These are phyloP conservation scores for Peterozyma xylosa DNA, from an alignment of 805 yeast genomes.

Conservation along the genomic window DNA sequence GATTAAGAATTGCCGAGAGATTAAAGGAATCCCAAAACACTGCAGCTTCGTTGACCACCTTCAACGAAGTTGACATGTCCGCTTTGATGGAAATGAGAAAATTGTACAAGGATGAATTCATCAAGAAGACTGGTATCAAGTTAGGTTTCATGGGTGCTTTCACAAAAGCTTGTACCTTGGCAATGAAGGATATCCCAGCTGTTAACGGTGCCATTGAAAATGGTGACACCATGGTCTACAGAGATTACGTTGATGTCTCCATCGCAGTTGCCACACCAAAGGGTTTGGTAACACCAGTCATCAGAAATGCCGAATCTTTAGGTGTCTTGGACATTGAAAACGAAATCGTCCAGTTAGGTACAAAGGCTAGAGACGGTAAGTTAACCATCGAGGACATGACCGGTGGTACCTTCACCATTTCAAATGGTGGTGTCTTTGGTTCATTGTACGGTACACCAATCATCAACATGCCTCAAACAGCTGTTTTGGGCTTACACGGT, in stretches of 20 bases:
- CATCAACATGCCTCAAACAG: conserved; percentile 96
- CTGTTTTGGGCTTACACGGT: conserved; percentile 96
- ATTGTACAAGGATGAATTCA: conserved; percentile 91
- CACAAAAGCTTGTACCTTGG: conserved; percentile 87
- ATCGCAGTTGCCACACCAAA: conserved; percentile 98
- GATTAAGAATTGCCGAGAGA: conserved; percentile 97
- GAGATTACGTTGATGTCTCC: conserved; percentile 94
- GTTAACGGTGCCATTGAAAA: conserved; percentile 92
- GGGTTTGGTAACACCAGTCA: conserved; percentile 97
- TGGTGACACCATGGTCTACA: conserved; percentile 87
- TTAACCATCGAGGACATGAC: conserved; percentile 97
- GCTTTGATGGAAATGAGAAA: conserved; percentile 89
- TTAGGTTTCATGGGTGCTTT: conserved; percentile 99
- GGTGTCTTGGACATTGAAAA: conserved; percentile 84
- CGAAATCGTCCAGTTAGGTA: conserved; percentile 75
- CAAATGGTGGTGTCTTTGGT: conserved; percentile 99
- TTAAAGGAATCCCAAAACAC: conserved; percentile 98
- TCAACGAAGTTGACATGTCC: conserved; percentile 97
- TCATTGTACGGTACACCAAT: conserved; percentile 97
- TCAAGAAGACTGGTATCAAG: conserved; percentile 89
- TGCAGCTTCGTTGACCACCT: conserved; percentile 95
- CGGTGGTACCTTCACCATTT: conserved; percentile 98
- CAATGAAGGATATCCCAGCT: conserved; percentile 91
- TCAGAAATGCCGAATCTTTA: conserved; percentile 92
- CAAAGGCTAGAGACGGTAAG: conserved; percentile 95